These are phyloP conservation scores for Fusarium hostae DNA, from an alignment of 2,329 filamentous ascomycete genomes.

Conservation along the genomic window DNA sequence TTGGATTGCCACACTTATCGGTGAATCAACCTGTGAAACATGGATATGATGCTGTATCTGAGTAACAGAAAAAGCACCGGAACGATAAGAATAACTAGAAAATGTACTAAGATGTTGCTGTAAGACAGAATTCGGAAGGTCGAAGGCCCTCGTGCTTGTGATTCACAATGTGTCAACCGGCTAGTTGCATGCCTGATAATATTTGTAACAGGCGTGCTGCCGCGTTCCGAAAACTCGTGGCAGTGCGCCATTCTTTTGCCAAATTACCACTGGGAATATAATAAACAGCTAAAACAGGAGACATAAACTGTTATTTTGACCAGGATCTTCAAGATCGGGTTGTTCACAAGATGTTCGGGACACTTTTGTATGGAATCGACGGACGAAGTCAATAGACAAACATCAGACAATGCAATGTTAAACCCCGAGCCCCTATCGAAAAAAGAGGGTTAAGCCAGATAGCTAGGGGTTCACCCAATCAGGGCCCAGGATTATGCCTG, in stretches of 20 bases:
- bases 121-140: constrained; percentile 3
- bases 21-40: neutral
- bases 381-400: neutral
- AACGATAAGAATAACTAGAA: neutral
- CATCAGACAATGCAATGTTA: neutral
- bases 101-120: neutral
- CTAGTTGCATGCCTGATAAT: constrained; percentile 17
- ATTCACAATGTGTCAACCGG: constrained; percentile 14
- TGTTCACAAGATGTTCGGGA: neutral
- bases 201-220: constrained; percentile 10
- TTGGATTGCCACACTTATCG: neutral
- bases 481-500: neutral
- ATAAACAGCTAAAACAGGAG: neutral
- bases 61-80: neutral
- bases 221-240: neutral
- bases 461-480: neutral
- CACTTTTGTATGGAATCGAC: neutral
- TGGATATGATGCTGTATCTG: neutral
- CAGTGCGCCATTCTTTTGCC: neutral
- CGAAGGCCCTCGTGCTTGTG: neutral
- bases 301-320: neutral
- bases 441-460: neutral
- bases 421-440: neutral
- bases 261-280: neutral
- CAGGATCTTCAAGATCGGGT: neutral